A percentile compares a stretch with the other conserved stretches of the same genome.
Evolutionary conservation across 192 early-diverging fungal species (phyloP).

Genomic region (Coemansia sp.): DNA sequence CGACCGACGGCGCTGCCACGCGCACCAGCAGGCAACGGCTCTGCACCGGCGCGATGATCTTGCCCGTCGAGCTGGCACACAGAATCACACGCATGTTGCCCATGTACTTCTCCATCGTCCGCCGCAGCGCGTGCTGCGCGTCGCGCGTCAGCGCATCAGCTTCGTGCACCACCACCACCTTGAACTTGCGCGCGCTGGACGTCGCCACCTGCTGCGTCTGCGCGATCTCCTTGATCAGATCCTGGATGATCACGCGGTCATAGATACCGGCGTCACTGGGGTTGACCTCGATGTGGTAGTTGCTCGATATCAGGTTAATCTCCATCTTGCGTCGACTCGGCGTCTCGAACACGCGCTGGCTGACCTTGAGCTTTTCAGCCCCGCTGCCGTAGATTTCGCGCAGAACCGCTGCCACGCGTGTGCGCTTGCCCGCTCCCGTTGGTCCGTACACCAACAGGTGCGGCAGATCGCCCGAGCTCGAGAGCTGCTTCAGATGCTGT

Average conservation of each 20-base stretch:
- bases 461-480: constrained; percentile 82
- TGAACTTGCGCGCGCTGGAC: constrained; percentile 79
- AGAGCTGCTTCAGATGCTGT: constrained; percentile 71
- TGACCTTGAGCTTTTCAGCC: constrained; percentile 94
- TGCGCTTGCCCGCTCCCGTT: constrained; percentile 95
- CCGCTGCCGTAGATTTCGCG: constrained; percentile 86
- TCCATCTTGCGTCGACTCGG: constrained; percentile 84
- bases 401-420: constrained; percentile 82
- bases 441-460: constrained; percentile 96
- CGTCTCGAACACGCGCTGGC: constrained; percentile 80
- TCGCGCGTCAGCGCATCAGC: constrained; percentile 86
- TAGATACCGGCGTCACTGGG: constrained; percentile 96
- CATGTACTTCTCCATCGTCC: constrained; percentile 99
- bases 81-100: constrained; percentile 88
- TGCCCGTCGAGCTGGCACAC: constrained; percentile 84
- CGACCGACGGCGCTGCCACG: constrained; percentile 73
- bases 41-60: constrained; percentile 90
- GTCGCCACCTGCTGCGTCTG: constrained; percentile 92
- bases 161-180: constrained; percentile 94
- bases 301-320: constrained; percentile 85
- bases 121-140: constrained; percentile 91
- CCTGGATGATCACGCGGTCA: constrained; percentile 90
- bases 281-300: constrained; percentile 95
- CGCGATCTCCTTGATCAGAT: constrained; percentile 94
- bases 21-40: constrained; percentile 89